Evolutionary conservation across 352 stramenopile species (phyloP).

Genomic region (Globisporangium abappressorium): DNA sequence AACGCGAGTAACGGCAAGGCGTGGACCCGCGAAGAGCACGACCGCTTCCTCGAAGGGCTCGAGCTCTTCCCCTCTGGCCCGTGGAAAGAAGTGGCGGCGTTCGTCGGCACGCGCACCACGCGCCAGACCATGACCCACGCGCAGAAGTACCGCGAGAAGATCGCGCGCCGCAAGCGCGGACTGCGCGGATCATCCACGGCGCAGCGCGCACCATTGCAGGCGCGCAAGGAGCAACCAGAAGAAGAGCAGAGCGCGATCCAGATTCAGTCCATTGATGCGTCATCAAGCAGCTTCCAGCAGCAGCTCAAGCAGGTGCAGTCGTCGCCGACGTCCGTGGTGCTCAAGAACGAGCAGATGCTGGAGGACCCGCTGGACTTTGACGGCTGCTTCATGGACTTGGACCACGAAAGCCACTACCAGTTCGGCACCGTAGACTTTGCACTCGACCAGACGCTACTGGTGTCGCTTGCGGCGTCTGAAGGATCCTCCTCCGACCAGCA

Average conservation of each 20-base stretch:
- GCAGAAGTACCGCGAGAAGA: conserved; percentile 36
- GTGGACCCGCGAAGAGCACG: conserved; percentile 35
- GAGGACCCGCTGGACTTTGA: conserved; percentile 15
- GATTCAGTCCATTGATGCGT: not conserved
- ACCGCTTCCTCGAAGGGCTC: conserved; percentile 42
- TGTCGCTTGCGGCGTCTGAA: conserved; percentile 3
- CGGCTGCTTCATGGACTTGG: conserved; percentile 15
- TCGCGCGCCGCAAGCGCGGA: conserved; percentile 11
- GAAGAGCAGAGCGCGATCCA: not conserved
- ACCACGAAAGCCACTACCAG: conserved; percentile 5
- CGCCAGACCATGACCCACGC: conserved; percentile 43
- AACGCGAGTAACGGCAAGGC: conserved; percentile 22
- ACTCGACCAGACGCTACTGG: conserved; percentile 11
- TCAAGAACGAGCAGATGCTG: conserved; percentile 5
- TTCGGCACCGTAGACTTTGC: conserved; percentile 1
- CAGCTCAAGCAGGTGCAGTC: conserved; percentile 10
- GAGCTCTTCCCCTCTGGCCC: conserved; percentile 36
- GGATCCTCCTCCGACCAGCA: conserved; percentile 1
- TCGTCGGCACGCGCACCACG: conserved; percentile 32
- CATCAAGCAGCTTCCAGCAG: not conserved
- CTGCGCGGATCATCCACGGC: not conserved
- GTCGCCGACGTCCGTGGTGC: conserved; percentile 7
- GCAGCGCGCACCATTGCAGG: conserved; percentile 8
- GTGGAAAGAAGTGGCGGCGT: conserved; percentile 36
- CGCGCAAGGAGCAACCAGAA: not conserved